Conservation (phyloP, 163 green algal species). For the Prototheca wickerhamii region DNA sequence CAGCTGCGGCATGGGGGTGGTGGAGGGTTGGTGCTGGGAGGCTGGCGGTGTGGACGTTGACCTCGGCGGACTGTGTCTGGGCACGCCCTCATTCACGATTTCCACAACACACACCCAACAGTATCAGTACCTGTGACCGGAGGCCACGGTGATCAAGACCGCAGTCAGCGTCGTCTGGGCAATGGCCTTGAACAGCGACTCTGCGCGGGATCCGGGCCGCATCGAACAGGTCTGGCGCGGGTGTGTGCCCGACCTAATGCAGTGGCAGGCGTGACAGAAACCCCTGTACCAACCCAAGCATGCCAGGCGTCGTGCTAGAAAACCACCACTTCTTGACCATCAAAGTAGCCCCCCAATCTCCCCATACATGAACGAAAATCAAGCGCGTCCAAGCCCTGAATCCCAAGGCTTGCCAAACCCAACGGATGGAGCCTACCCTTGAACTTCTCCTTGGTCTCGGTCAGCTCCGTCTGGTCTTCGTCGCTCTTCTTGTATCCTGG, state of each 20-base stretch:
- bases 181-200: constrained; percentile 30
- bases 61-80: constrained; percentile 1
- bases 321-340: no score
- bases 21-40: neutral
- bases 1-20: constrained; percentile 7
- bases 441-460: constrained; percentile 30
- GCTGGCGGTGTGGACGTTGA: neutral
- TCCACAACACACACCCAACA: constrained; percentile 1
- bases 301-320: no score
- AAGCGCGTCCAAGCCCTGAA: no score
- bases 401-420: neutral
- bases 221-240: neutral
- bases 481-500: constrained; percentile 34
- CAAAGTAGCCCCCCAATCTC: no score
- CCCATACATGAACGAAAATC: no score
- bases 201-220: constrained; percentile 8
- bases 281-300: no score
- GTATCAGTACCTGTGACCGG: constrained; percentile 10
- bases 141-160: constrained; percentile 13
- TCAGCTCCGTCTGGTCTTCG: constrained; percentile 13
- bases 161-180: constrained; percentile 27
- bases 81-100: neutral
- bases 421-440: constrained; percentile 21
- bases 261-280: no score
- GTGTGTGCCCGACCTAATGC: neutral